A percentile compares a stretch with the other conserved stretches of the same genome.
Conservation (phyloP, 768 basidiomycete species). For the Xerocomellus amylosporus region DNA sequence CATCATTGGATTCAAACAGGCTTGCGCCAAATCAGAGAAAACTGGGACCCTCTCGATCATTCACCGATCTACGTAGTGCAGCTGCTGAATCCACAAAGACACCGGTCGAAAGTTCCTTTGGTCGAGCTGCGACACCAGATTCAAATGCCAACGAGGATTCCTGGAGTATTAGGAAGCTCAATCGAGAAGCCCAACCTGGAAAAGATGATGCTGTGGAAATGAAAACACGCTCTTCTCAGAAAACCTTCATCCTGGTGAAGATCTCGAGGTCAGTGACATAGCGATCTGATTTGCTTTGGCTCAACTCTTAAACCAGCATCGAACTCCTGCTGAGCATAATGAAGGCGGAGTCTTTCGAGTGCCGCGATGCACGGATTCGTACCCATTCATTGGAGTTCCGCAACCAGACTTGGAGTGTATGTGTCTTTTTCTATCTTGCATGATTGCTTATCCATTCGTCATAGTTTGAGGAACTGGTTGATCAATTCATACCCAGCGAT, state of each 20-base stretch:
- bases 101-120: slow-evolving; percentile 7
- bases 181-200: slow-evolving; percentile 18
- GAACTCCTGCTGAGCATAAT: slow-evolving; percentile 74
- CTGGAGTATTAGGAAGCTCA: slow-evolving; percentile 14
- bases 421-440: slow-evolving; percentile 26
- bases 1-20: slow-evolving; percentile 33
- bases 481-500: slow-evolving; percentile 76
- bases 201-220: slow-evolving; percentile 72
- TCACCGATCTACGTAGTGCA: slow-evolving; percentile 60
- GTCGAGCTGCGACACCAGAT: slow-evolving; percentile 16
- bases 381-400: slow-evolving; percentile 80
- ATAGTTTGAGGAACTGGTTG: slow-evolving; percentile 76
- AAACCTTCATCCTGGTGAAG: slow-evolving; percentile 78
- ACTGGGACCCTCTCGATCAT: slow-evolving; percentile 63
- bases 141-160: slow-evolving; percentile 21
- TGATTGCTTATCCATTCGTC: slow-evolving; percentile 3
- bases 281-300: slow-evolving; percentile 9
- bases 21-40: slow-evolving; percentile 46
- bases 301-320: slow-evolving; percentile 42
- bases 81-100: slow-evolving; percentile 35
- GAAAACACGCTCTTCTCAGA: slow-evolving; percentile 76
- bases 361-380: slow-evolving; percentile 71
- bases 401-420: slow-evolving; percentile 79
- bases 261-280: slow-evolving; percentile 56
- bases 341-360: slow-evolving; percentile 83